Evolutionary conservation across 352 stramenopile species (phyloP), one percentile per base, ranked within the genome.

Genomic region (Phytophthora melonis): DNA sequence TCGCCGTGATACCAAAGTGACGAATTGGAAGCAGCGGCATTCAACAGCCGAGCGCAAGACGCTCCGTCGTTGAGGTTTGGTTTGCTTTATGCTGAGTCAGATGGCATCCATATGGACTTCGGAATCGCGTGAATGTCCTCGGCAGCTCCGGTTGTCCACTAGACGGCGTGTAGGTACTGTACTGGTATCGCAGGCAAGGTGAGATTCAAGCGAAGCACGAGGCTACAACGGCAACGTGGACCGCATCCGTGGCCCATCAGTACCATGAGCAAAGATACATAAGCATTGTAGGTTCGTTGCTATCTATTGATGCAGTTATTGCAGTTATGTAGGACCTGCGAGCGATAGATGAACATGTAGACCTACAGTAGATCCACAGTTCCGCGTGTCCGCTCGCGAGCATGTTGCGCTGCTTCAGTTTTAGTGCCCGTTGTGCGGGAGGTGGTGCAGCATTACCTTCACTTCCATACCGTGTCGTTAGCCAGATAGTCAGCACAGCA

Each of bases 61-160:
- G 14, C 3, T 49, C 2, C n/a, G 47, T 21, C 8, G 47, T 4
- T 27, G 18, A 52, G 60, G 47, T 34, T 67, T 25, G 53, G 39
- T 62, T 63, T 63, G 27, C 56, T 34, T 36, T 59, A 16, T 41
- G 39, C 58, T 72, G 58, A 68, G 66, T 72, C 65, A 72, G 47
- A 68, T 61, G 39, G 23, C 13, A 19, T 43, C 52, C 66, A 68
- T 64, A 73, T 74, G 66, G 49, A 32, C 66, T 58, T 16, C 5
- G 36, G 41, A 49, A 21, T 49, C 41, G 41, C 41, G 41, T 49
- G 41, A 21, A 49, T 49, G 41, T 49, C 41, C 41, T 49, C 41
- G 41, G 18, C 13, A 14, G 41, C 14, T 49, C 13, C 14, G 41
- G 41, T 19, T 16, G 2, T n/a, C 41, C 41, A 21, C 41, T 49